Evolutionary conservation across 2,329 filamentous ascomycete genomes (phyloP).

Genomic region (Fulvia fulva): DNA sequence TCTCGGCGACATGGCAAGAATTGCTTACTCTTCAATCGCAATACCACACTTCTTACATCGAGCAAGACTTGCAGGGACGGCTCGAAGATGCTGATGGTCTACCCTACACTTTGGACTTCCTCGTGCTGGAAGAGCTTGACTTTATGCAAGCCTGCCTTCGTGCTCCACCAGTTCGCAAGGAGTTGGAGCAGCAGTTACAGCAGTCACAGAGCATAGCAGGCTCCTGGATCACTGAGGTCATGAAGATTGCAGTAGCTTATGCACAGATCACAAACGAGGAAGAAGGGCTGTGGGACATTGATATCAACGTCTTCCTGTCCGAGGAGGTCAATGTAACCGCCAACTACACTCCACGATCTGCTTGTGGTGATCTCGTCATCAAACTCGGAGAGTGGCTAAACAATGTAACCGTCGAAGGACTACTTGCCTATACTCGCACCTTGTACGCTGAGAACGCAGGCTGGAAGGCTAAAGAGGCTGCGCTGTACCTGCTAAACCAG

Average conservation of each 20-base stretch:
- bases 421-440: conserved; percentile 70
- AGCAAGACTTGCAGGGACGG: conserved; percentile 78
- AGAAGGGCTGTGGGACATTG: conserved; percentile 92
- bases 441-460: conserved; percentile 59
- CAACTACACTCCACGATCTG: conserved; percentile 92
- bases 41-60: conserved; percentile 81
- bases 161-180: conserved; percentile 80
- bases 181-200: conserved; percentile 73
- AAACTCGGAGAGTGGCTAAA: conserved; percentile 90
- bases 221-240: conserved; percentile 81
- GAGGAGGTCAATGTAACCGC: conserved; percentile 93
- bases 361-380: conserved; percentile 85
- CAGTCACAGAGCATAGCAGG: conserved; percentile 56
- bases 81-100: conserved; percentile 85
- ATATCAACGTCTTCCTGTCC: conserved; percentile 90
- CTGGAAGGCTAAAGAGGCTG: conserved; percentile 71
- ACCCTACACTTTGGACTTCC: conserved; percentile 91
- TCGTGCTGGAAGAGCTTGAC: conserved; percentile 90
- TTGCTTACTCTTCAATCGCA: conserved; percentile 66
- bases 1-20: conserved; percentile 86
- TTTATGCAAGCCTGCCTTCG: conserved; percentile 88
- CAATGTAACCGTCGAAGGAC: conserved; percentile 68
- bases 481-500: conserved; percentile 80
- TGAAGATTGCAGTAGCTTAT: conserved; percentile 80
- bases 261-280: conserved; percentile 89